Base-by-base conservation (phyloP, 257 asterid genomes). In the Leptodermis oblonga region DNA sequence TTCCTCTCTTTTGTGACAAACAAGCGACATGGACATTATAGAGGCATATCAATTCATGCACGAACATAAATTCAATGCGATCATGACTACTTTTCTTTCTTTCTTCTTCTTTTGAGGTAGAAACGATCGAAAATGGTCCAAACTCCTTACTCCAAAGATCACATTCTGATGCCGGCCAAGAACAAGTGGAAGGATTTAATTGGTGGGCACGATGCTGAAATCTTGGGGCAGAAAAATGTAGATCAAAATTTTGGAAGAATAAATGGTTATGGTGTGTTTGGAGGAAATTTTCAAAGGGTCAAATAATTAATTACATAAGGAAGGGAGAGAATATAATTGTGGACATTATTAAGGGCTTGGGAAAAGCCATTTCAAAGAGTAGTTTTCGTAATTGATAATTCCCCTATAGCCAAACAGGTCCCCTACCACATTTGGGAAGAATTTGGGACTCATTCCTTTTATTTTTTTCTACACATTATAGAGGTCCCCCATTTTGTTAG, bases 131-230 rank as follows among this genome's bases (percentile, higher is more conserved):
- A 53, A 56, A 42, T 67, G 77, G 74, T 76, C 80, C 77, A 0
- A 7, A 31, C 63, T 15, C 15, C 15, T 12, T 4, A 34, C 6
- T 63, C n/a, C n/a, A n/a, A 64, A 68, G 30, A 72, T 23, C 28
- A 31, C 6, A 34, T 61, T 68, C 65, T 42, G 74, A 70, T 65
- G 54, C 36, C 52, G 10, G 39, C 39, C 63, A 58, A 5, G 37
- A 58, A 67, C 49, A 26, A 71, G 74, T 61, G 64, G 62, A 1
- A 15, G 67, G 49, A 25, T 62, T 53, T n/a, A n/a, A n/a, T n/a
- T 62, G 54, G 78, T 55, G 68, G 78, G 74, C 59, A 45, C 36
- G 72, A 77, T 62, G 77, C 54, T 72, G 74, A 72, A 46, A 68
- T 59, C 23, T 77, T 52, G 48, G 52, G 62, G 55, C 62, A 5